Evolutionary conservation across 306 rosid species (phyloP).

Genomic region (Adenanthera pavonina): DNA sequence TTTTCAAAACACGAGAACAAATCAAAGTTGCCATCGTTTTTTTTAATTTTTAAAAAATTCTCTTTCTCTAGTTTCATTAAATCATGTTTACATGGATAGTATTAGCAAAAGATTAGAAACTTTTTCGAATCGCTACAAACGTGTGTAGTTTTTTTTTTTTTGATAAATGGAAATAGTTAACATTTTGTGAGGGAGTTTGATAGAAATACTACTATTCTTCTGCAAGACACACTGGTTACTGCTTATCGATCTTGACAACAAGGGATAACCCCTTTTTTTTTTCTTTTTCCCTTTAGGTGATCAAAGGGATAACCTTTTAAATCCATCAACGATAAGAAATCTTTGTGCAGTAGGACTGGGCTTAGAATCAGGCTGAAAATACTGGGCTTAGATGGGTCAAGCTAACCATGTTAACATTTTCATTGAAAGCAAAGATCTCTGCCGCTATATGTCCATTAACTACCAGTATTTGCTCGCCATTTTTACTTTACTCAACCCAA

Average conservation of each 20-base stretch:
- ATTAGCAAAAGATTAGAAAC: too few relatives aligned
- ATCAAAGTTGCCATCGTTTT: conserved; percentile 3
- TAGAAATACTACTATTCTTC: background rate
- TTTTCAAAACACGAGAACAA: background rate
- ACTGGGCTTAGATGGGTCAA: background rate
- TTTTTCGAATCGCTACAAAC: too few relatives aligned
- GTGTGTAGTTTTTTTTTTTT: too few relatives aligned
- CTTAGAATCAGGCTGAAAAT: background rate
- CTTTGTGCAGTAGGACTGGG: too few relatives aligned
- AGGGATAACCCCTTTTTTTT: too few relatives aligned
- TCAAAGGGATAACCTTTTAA: background rate
- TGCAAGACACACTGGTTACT: background rate
- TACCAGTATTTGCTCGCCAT: background rate
- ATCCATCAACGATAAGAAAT: background rate
- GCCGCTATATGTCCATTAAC: background rate
- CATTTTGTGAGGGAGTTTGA: background rate
- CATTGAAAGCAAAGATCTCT: background rate
- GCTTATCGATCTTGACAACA: background rate
- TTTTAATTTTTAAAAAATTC: too few relatives aligned
- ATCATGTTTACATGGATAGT: background rate
- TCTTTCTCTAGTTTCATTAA: too few relatives aligned
- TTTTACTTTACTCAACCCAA: background rate
- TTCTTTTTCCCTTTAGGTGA: too few relatives aligned
- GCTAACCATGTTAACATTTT: background rate
- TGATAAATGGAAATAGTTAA: too few relatives aligned